phyloP scores from a whole-genome alignment of 176 grass and related monocot species.

The Guadua angustifolia region DNA sequence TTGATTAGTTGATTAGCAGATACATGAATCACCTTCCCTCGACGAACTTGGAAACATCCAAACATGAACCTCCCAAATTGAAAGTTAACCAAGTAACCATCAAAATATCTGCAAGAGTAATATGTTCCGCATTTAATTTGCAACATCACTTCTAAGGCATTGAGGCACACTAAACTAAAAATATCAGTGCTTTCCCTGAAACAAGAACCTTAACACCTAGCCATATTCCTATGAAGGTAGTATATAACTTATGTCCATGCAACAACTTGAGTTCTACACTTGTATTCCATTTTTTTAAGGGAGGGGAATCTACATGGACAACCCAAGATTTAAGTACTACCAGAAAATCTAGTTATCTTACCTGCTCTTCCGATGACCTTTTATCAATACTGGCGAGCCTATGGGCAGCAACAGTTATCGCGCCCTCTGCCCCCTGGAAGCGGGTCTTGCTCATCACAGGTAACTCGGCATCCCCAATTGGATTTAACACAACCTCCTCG shows the following conservation, averaged over 20 bases:
- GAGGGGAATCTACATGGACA: neutral
- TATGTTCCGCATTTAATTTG: too few relatives aligned
- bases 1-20: too few relatives aligned
- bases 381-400: constrained; percentile 51
- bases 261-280: neutral
- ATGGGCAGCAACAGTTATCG: constrained; percentile 64
- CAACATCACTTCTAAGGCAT: too few relatives aligned
- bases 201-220: neutral
- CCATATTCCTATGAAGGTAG: neutral
- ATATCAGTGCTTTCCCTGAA: too few relatives aligned
- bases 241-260: neutral
- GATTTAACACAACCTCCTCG: constrained; percentile 55
- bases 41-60: too few relatives aligned
- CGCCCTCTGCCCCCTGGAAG: constrained; percentile 51
- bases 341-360: constrained; percentile 31
- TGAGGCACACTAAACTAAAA: too few relatives aligned
- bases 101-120: too few relatives aligned
- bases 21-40: too few relatives aligned
- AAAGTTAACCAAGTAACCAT: too few relatives aligned
- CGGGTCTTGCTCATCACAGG: constrained; percentile 46
- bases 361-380: constrained; percentile 63
- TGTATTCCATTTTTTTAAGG: neutral
- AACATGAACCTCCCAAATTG: too few relatives aligned
- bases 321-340: constrained; percentile 14
- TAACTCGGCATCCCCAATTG: constrained; percentile 60